Conservation (phyloP, 2,329 filamentous ascomycete species). For the Colletotrichum caudatum region DNA sequence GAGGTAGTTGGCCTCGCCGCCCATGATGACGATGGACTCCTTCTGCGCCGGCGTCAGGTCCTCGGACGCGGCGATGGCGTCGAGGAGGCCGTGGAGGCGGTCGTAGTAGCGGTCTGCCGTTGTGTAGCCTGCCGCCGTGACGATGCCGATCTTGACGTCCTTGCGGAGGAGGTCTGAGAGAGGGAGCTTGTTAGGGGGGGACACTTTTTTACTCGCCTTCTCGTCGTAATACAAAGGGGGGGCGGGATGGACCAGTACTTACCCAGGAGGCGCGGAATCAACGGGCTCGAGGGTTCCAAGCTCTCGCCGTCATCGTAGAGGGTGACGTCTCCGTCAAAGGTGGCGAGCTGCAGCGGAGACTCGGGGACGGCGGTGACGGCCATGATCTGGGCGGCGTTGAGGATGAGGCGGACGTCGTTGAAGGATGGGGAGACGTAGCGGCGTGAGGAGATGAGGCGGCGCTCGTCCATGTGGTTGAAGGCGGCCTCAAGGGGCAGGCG, state of each 20-base stretch:
- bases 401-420: constrained; percentile 92
- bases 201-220: not conserved
- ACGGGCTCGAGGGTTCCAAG: constrained; percentile 79
- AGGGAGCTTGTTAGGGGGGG: constrained; percentile 13
- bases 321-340: constrained; percentile 98
- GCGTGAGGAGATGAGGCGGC: constrained; percentile 87
- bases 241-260: constrained; percentile 32
- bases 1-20: constrained; percentile 95
- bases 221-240: not conserved
- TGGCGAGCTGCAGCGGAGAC: constrained; percentile 84
- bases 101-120: constrained; percentile 88
- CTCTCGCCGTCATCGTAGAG: constrained; percentile 91
- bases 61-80: constrained; percentile 74
- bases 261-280: constrained; percentile 74
- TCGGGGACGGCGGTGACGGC: constrained; percentile 73
- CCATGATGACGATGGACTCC: constrained; percentile 88
- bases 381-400: constrained; percentile 96
- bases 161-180: constrained; percentile 75
- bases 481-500: constrained; percentile 87
- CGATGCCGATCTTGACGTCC: constrained; percentile 90
- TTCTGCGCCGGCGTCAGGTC: constrained; percentile 75
- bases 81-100: constrained; percentile 86
- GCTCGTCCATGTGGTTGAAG: constrained; percentile 89
- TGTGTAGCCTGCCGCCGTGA: constrained; percentile 95
- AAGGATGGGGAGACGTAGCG: constrained; percentile 96